These are phyloP conservation scores for Groenewaldozyma sp. DNA, from an alignment of 1,139 yeast genomes.

Conservation along the genomic window DNA sequence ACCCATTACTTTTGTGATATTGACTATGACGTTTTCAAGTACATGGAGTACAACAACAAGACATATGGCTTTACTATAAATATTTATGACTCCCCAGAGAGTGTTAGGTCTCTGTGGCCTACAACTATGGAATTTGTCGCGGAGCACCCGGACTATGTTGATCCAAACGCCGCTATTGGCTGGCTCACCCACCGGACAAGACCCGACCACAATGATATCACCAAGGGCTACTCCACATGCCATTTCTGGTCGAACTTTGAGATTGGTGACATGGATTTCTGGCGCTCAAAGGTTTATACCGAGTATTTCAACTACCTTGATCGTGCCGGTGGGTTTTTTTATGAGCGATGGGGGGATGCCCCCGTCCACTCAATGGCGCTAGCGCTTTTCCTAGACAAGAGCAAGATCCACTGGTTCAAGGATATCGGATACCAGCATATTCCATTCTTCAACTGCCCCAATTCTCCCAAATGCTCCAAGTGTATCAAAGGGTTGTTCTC, in stretches of 20 bases:
- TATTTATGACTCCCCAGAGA: constrained; percentile 57
- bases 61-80: constrained; percentile 61
- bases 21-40: constrained; percentile 69
- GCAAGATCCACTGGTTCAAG: constrained; percentile 73
- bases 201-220: constrained; percentile 33
- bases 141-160: constrained; percentile 49
- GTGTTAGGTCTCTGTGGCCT: constrained; percentile 58
- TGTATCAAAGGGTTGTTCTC: constrained; percentile 41
- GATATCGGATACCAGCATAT: constrained; percentile 71
- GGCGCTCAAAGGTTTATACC: constrained; percentile 53
- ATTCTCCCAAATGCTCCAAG: constrained; percentile 31
- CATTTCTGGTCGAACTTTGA: constrained; percentile 88
- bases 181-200: constrained; percentile 50
- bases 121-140: constrained; percentile 52
- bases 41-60: constrained; percentile 54
- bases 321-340: constrained; percentile 65
- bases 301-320: constrained; percentile 60
- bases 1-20: constrained; percentile 58
- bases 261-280: constrained; percentile 73
- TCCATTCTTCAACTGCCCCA: constrained; percentile 63
- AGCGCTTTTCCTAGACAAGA: constrained; percentile 60
- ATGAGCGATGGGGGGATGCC: constrained; percentile 89
- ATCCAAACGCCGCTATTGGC: constrained; percentile 57
- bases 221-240: constrained; percentile 68
- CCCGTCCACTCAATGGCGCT: constrained; percentile 76